These are phyloP conservation scores for Cenococcum geophilum DNA, from an alignment of 495 filamentous ascomycete species.

Conservation along the genomic window DNA sequence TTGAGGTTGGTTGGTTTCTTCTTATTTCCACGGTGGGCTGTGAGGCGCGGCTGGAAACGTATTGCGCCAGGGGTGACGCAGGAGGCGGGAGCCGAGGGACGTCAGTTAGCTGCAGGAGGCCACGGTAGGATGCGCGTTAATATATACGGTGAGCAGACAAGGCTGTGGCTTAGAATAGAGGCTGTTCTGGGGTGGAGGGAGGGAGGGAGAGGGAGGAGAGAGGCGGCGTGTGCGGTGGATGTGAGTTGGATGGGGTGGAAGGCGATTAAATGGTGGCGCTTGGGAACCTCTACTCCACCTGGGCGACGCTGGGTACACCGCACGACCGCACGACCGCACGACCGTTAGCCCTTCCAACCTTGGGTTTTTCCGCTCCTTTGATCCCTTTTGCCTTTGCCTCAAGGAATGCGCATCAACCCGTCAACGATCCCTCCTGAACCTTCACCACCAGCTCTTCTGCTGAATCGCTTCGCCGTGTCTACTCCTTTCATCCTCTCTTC, in stretches of 20 bases:
- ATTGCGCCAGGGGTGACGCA: neutral
- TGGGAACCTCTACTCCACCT: neutral
- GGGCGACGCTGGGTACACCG: too few species aligned
- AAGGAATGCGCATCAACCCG: slow-evolving; percentile 1
- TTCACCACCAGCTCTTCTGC: neutral
- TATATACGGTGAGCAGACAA: neutral
- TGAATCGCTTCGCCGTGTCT: neutral
- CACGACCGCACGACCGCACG: too few species aligned
- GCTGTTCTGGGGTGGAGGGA: neutral
- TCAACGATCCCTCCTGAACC: neutral
- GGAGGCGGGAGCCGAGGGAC: neutral
- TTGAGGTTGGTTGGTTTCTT: neutral
- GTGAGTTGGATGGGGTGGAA: neutral
- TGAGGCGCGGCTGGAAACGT: neutral
- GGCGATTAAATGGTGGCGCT: neutral
- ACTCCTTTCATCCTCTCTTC: neutral
- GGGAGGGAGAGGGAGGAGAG: too few species aligned
- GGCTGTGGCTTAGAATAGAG: neutral
- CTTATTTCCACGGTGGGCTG: neutral
- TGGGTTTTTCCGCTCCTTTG: neutral
- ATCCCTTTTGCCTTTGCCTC: neutral
- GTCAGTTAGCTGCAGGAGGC: neutral
- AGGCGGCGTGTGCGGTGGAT: too few species aligned
- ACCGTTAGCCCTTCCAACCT: neutral
- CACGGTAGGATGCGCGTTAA: neutral